These are phyloP conservation scores for Epichloe baconii DNA, from an alignment of 2,329 filamentous ascomycete genomes.

Conservation along the genomic window DNA sequence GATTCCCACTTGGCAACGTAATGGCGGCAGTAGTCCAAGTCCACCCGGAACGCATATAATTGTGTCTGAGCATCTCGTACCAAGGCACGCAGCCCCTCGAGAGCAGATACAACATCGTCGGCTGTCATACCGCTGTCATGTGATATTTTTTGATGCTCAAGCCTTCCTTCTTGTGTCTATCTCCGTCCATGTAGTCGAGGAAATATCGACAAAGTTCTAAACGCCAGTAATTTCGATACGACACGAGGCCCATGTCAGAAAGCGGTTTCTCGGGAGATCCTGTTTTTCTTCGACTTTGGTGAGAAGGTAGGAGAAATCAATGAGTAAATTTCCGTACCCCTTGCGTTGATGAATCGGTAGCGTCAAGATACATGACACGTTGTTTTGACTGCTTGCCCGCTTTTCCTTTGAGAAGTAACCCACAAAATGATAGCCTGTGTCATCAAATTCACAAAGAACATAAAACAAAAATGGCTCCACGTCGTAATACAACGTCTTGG, in stretches of 20 bases:
- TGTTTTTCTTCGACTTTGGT: slow-evolving; percentile 82
- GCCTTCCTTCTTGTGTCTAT: slow-evolving; percentile 27
- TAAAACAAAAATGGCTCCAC: slow-evolving; percentile 97
- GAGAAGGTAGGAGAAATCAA: slow-evolving; percentile 95
- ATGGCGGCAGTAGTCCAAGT: slow-evolving; percentile 71
- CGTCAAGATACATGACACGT: slow-evolving; percentile 93
- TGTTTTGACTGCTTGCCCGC: slow-evolving; percentile 84
- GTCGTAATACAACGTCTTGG: slow-evolving; percentile 96
- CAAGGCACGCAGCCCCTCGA: slow-evolving; percentile 80
- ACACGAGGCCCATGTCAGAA: slow-evolving; percentile 95
- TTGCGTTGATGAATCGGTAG: slow-evolving; percentile 94
- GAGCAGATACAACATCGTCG: slow-evolving; percentile 87
- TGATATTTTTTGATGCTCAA: slow-evolving; percentile 58
- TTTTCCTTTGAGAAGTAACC: slow-evolving; percentile 99
- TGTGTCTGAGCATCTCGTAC: slow-evolving; percentile 82
- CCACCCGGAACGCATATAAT: slow-evolving; percentile 78
- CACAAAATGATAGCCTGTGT: slow-evolving; percentile 87
- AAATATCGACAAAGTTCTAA: slow-evolving; percentile 78
- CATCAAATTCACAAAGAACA: slow-evolving; percentile 88
- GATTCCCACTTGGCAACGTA: slow-evolving; percentile 82
- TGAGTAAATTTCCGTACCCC: slow-evolving; percentile 90
- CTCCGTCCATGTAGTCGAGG: slow-evolving; percentile 31
- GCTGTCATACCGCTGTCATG: slow-evolving; percentile 89
- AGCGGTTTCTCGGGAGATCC: slow-evolving; percentile 95
- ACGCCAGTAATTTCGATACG: slow-evolving; percentile 96